Percentiles rank a stretch among this genome's conserved stretches.
These are phyloP conservation scores for Psilocybe subaeruginosa DNA, from an alignment of 768 basidiomycete species.

Conservation along the genomic window DNA sequence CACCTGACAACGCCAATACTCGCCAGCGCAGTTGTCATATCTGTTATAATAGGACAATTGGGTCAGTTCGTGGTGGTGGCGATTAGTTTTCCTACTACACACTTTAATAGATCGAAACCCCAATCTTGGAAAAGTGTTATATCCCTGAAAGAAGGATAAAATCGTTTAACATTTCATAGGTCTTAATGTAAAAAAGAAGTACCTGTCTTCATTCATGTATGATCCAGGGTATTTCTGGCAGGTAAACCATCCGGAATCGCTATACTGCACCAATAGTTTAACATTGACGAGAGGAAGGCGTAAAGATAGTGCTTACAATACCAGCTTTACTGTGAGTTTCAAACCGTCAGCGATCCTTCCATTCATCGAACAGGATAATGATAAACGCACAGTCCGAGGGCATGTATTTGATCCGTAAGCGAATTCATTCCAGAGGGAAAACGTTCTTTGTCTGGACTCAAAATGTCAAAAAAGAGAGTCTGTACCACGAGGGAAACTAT, in stretches of 20 bases:
- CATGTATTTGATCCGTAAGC: conserved; percentile 58
- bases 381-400: conserved; percentile 54
- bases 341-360: not conserved
- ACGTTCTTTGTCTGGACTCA: conserved; percentile 41
- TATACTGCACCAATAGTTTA: conserved; percentile 44
- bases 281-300: too few species aligned
- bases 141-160: conserved; percentile 40
- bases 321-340: conserved; percentile 51
- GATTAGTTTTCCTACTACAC: conserved; percentile 18
- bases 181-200: conserved; percentile 1
- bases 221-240: conserved; percentile 69
- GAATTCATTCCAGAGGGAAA: conserved; percentile 64
- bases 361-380: not conserved
- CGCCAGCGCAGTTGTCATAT: conserved; percentile 66
- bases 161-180: not conserved
- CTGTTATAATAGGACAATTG: conserved; percentile 28
- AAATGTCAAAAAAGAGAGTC: not conserved
- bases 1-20: conserved; percentile 13
- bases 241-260: conserved; percentile 72
- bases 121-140: conserved; percentile 61
- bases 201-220: conserved; percentile 63
- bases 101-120: conserved; percentile 73
- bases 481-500: not conserved
- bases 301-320: conserved; percentile 44
- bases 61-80: not conserved